phyloP scores from a whole-genome alignment of 73 alveolate species.

The Loxodes magnus region DNA sequence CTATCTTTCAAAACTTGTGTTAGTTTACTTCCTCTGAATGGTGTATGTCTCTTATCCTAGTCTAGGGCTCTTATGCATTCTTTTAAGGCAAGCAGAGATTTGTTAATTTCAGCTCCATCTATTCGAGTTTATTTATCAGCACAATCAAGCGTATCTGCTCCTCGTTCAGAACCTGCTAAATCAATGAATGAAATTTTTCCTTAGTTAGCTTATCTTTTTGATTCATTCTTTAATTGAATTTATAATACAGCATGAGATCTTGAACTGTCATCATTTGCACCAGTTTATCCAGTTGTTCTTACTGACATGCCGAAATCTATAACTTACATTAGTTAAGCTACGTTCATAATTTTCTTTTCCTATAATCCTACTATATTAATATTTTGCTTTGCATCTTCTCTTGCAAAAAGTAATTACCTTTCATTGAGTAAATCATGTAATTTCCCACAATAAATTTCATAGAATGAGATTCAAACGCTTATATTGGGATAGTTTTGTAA shows the following conservation, averaged over 20 bases:
- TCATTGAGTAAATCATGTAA: constrained; percentile 93
- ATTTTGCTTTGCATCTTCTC: constrained; percentile 97
- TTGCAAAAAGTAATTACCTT: constrained; percentile 68
- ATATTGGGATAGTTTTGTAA: constrained; percentile 37
- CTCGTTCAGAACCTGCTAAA: constrained; percentile 98
- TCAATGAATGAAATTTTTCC: constrained; percentile 95
- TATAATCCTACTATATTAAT: constrained; percentile 90
- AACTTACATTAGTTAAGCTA: background rate
- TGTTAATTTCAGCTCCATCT: constrained; percentile 99
- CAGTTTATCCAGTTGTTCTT: constrained; percentile 2
- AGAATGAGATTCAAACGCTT: constrained; percentile 84
- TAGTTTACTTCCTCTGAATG: constrained; percentile 98
- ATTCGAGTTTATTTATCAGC: constrained; percentile 91
- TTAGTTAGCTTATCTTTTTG: constrained; percentile 21
- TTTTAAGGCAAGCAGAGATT: constrained; percentile 95
- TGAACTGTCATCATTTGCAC: constrained; percentile 9
- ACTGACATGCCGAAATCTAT: constrained; percentile 10
- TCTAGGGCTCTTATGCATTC: constrained; percentile 99
- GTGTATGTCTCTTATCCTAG: constrained; percentile 92
- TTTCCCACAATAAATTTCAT: constrained; percentile 99
- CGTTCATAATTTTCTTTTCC: constrained; percentile 29
- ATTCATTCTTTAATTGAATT: background rate
- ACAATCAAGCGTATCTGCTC: constrained; percentile 75
- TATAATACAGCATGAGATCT: constrained; percentile 8
- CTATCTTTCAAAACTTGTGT: constrained; percentile 98